Evolutionary conservation across 2,329 filamentous ascomycete genomes (phyloP), one percentile per base, ranked within the genome.

Genomic region (Phoma herbarum): DNA sequence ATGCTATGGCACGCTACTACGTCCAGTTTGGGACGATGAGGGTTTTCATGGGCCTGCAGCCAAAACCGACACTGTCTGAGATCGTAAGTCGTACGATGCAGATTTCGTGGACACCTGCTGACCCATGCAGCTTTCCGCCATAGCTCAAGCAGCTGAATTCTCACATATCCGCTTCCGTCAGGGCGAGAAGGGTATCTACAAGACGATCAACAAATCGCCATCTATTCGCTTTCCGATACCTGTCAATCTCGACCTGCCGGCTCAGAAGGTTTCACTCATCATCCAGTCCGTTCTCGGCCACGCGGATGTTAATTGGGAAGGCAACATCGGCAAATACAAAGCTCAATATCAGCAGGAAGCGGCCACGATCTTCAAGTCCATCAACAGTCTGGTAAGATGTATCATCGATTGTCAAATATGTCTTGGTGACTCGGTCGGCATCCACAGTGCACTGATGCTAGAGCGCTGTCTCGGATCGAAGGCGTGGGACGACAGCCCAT

Each of bases 1-100:
- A 89, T 55, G 89, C 89, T 4, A 96, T 96, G 92, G 90, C 91
- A 42, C 85, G 87, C 46, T 96, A 94, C 73, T 94, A 92, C 78
- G 81, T 95, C 3, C 86, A 86, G 22, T 93, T 93, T 66, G 84
- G 89, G 35, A 95, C 91, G 0, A 96, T 95, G 91, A 89, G 87
- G 66, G 74, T 82, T 1, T 81, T 96, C 14, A 78, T 94, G 42
- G 80, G 80, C 0, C 80, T 95, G 51, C 84, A 85, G n/a, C 75
- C 79, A 1, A 84, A 83, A 39, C 83, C 88, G 0, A 86, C 83
- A 8, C 80, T 88, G 7, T 88, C 88, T 28, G 84, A 91, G 42
- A 87, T 94, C 67, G 90, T 92, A 78, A 79, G 87, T 77, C 0
- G 7, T 9, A 35, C 16, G 5, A 2, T 11, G 0, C 1, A 37